A percentile compares a stretch with the other conserved stretches of the same genome.
These are phyloP conservation scores for Dichotomocladium elegans DNA, from an alignment of 371 early-diverging fungal species.

Conservation along the genomic window DNA sequence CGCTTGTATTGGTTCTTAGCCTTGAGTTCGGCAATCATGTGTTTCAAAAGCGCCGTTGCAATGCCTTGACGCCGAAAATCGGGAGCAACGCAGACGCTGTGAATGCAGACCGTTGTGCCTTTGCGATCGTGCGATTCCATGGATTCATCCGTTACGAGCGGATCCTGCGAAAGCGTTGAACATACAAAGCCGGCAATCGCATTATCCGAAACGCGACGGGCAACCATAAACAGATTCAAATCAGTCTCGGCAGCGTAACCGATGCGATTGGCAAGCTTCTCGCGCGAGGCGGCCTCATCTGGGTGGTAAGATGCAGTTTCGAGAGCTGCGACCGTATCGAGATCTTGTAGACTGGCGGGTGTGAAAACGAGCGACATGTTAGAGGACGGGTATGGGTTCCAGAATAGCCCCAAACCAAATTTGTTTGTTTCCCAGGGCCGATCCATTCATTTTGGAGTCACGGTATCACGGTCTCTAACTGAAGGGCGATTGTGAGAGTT, in stretches of 20 bases:
- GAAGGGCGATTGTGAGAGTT: no score
- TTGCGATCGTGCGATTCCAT: conserved; percentile 60
- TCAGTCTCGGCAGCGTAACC: conserved; percentile 30
- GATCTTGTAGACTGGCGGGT: conserved; percentile 23
- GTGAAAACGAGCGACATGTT: conserved; percentile 6
- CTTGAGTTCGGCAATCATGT: conserved; percentile 43
- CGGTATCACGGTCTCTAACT: no score
- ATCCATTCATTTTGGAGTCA: no score
- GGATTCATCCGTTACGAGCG: conserved; percentile 60
- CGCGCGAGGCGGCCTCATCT: conserved; percentile 63
- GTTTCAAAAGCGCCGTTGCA: conserved; percentile 44
- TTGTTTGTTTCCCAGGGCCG: no score
- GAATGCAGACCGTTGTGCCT: conserved; percentile 64
- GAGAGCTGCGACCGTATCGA: conserved; percentile 24
- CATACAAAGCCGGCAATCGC: conserved; percentile 59
- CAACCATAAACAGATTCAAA: conserved; percentile 58
- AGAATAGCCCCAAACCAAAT: no score
- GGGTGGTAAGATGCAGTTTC: conserved; percentile 52
- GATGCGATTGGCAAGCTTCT: conserved; percentile 52
- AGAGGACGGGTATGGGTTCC: no score
- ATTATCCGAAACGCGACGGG: conserved; percentile 10
- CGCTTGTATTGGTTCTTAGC: conserved; percentile 34
- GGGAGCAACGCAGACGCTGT: conserved; percentile 63
- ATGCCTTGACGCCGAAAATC: conserved; percentile 52
- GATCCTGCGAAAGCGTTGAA: conserved; percentile 41